phyloP scores from a whole-genome alignment of 345 rosid genomes.

The Corchorus olitorius region DNA sequence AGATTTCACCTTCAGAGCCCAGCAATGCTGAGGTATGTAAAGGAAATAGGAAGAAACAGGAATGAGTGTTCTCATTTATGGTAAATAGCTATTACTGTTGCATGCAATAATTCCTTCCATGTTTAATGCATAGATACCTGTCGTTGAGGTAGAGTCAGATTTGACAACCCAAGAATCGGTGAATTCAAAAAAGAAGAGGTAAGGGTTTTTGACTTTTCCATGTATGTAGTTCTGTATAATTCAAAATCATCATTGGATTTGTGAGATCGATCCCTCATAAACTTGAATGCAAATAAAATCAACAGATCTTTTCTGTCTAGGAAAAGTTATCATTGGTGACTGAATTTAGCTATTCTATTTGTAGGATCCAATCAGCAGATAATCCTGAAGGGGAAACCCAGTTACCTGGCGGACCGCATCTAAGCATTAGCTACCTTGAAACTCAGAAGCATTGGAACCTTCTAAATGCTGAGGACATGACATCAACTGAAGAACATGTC shows the following conservation, averaged over 20 bases:
- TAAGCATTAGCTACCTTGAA: conserved; percentile 5
- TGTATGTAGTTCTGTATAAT: neutral
- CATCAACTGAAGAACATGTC: neutral
- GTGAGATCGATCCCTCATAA: neutral
- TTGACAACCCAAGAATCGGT: neutral
- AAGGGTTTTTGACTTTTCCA: neutral
- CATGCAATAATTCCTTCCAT: conserved; percentile 10
- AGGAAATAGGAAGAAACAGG: neutral
- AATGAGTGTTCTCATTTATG: neutral
- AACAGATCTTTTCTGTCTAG: neutral
- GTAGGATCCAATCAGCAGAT: conserved; percentile 1
- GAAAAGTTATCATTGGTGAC: neutral
- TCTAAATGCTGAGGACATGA: neutral
- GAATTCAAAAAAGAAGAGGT: conserved; percentile 13
- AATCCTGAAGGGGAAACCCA: neutral
- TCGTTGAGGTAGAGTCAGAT: neutral
- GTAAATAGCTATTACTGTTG: neutral
- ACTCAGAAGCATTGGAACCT: conserved; percentile 10
- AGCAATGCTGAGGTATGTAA: conserved; percentile 3
- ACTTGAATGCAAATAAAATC: neutral
- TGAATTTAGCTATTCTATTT: neutral
- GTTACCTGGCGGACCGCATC: neutral
- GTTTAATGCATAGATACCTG: conserved; percentile 5
- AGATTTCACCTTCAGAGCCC: neutral
- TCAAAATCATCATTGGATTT: neutral